Evolutionary conservation across 768 basidiomycete genomes (phyloP), one percentile per base, ranked within the genome.

Genomic region (Scleroderma citrinum): DNA sequence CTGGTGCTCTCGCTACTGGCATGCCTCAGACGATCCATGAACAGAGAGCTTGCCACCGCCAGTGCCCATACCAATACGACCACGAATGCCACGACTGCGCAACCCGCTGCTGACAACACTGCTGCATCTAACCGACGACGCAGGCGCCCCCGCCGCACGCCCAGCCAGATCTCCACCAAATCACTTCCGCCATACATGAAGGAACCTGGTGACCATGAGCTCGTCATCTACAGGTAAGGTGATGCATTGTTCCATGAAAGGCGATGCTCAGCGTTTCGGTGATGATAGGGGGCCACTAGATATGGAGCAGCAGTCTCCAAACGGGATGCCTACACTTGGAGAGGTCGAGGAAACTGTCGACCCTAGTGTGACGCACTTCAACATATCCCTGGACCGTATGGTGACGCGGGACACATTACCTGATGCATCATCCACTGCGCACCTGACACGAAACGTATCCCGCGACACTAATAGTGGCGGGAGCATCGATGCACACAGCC

Each of bases 131-230:
- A 52, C 17, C 55, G 30, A 29, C 56, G 63, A 29, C 52, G 65
- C 12, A 68, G 83, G 21, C 69, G 77, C 44, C 69, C 69, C 7
- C 66, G 74, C 30, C 75, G 85, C 32, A 89, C 86, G 5, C 84
- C 89, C 3, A 89, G 86, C 39, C 87, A 89, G 62, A 81, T 90
- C 45, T 88, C 86, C 5, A 87, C 86, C 7, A 79, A 76, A 24
- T 88, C 84, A 5, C 63, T 92, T 26, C 89, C 89, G 5, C 78
- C 75, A 24, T 92, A 92, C 56, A 86, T 79, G 70, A 89, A 89
- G 66, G 88, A 92, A 52, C 87, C 89, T 0, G 88, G 87, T 14
- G 89, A 89, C 42, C 73, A 83, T 34, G 89, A 92, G 62, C 72
- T 92, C 24, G 89, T 92, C 5, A 80, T 92, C 45, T 71, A 66